Evolutionary conservation across 352 stramenopile genomes (phyloP), one percentile per base, ranked within the genome.

Genomic region (Blastocystis sp.): DNA sequence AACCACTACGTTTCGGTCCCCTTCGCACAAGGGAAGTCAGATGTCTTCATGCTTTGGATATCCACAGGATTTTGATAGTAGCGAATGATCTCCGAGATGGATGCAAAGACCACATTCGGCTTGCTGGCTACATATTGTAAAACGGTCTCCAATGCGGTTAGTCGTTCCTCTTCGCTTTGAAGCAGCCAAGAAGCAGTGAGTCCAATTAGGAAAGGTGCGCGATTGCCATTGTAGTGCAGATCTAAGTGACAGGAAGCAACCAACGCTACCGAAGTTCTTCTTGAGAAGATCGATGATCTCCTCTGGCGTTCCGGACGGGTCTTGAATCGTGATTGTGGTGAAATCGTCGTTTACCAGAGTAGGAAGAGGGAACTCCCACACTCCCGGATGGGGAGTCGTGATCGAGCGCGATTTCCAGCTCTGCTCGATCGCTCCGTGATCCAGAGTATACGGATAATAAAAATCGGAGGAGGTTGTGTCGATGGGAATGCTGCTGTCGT

Each of bases 301-400:
- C 56, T 55, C 73, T 2, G 9, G 26, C 3, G 73, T 69, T 43
- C 73, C 73, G 26, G 11, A 18, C 5, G 73, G 73, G 39, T 84
- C 73, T 29, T 84, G 73, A 23, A 84, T n/a, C 2, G 73, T 84
- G n/a, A 84, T 45, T 0, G 56, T 26, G 11, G 53, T 26, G 15
- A 39, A 59, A 29, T 63, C 41, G 3, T 45, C 39, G 39, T 84
- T 53, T 2, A 69, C 41, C 26, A 84, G 34, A 15, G 73, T 26
- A 43, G 73, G 73, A 34, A 84, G 53, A n/a, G 73, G 73, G 23
- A 84, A 23, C 37, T 84, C 73, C 73, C 73, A 84, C 56, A 84
- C 15, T 9, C 50, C 73, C 5, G 73, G 18, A n/a, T 84, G 73
- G 0, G 73, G 47, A 37, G 20, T 18, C 4, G 43, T 69, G 23